Base-by-base conservation (phyloP, 768 basidiomycete species). In the Russula sp. region DNA sequence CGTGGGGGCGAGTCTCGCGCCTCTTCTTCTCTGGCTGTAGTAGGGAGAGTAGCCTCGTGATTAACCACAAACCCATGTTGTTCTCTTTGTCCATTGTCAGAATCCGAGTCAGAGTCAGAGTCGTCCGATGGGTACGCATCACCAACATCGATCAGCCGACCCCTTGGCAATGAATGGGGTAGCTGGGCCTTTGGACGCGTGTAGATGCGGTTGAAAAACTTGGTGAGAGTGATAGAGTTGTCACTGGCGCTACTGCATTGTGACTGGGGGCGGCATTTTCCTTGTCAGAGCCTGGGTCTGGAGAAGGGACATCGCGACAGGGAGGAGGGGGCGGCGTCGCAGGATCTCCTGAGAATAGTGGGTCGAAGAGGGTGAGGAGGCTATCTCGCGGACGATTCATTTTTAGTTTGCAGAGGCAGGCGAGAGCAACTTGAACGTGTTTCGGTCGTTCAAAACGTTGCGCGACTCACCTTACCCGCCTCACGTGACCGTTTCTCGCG, bases 351-450 rank as follows among this genome's bases (percentile, higher is more conserved):
- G 49, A 50, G 40, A 56, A 65, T 14, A 69, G 59, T 14, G 66
- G 68, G 49, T 69, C 66, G 30, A 69, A 69, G 30, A 67, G 66
- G 30, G 52, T 64, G 55, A 69, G 66, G 32, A 69, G 57, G 46
- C 68, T 69, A 16, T 69, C 66, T 18, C 68, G 32, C 1, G 68
- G 66, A 22, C 68, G 68, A 28, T 57, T 64, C 68, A 69, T 69
- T 22, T n/a, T n/a, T 22, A 11, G 10, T 48, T 22, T 48, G 22
- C 46, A 36, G 46, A 48, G 46, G 9, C 46, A 48, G 46, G 9
- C 46, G 46, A 46, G 44, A 48, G 46, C n/a, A 24, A 48, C 46
- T 11, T 22, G 46, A 22, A 22, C 46, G 46, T 11, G n/a, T n/a
- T 46, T n/a, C 2, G 38, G n/a, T 22, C 44, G 44, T 22, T 22